Evolutionary conservation across 1,284 basidiomycete species (phyloP).

Genomic region (Mrakiaceae sp.): DNA sequence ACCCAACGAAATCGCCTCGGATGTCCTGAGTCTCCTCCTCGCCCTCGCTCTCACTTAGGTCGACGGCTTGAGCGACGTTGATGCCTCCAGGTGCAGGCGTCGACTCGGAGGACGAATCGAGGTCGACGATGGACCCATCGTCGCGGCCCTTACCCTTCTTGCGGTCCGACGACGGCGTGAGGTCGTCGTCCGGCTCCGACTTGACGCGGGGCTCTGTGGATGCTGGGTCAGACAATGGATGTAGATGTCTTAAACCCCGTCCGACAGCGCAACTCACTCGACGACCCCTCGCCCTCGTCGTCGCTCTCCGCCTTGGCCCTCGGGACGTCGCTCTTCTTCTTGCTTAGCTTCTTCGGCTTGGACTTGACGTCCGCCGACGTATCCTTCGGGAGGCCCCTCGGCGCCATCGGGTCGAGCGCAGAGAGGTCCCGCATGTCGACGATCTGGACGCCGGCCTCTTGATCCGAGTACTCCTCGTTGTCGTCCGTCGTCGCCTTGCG

Average conservation of each 20-base stretch:
- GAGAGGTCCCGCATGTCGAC: constrained; percentile 69
- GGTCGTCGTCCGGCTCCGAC: constrained; percentile 4
- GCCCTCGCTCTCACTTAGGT: constrained; percentile 72
- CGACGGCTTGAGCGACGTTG: constrained; percentile 56
- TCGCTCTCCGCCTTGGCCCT: constrained; percentile 1
- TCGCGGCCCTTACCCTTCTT: not conserved
- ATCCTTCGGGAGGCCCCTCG: constrained; percentile 46
- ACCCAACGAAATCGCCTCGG: constrained; percentile 59
- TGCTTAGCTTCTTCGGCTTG: not conserved
- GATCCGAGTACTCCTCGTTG: constrained; percentile 56
- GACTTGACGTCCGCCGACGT: constrained; percentile 22
- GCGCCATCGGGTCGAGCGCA: constrained; percentile 75
- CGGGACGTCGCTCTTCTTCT: not conserved
- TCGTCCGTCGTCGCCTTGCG: constrained; percentile 9
- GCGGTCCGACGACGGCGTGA: constrained; percentile 1
- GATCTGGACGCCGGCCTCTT: constrained; percentile 70
- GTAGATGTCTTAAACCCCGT: not conserved
- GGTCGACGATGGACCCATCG: not conserved
- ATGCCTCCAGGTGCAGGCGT: constrained; percentile 21
- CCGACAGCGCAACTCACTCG: not conserved
- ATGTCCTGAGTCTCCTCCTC: constrained; percentile 78
- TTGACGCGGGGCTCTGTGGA: constrained; percentile 2
- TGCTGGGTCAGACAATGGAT: not conserved
- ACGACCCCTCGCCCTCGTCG: not conserved
- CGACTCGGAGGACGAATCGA: not conserved